A percentile compares a stretch with the other conserved stretches of the same genome.
Conservation (phyloP, 139 green algal genomes). For the Micromonas pusilla region DNA sequence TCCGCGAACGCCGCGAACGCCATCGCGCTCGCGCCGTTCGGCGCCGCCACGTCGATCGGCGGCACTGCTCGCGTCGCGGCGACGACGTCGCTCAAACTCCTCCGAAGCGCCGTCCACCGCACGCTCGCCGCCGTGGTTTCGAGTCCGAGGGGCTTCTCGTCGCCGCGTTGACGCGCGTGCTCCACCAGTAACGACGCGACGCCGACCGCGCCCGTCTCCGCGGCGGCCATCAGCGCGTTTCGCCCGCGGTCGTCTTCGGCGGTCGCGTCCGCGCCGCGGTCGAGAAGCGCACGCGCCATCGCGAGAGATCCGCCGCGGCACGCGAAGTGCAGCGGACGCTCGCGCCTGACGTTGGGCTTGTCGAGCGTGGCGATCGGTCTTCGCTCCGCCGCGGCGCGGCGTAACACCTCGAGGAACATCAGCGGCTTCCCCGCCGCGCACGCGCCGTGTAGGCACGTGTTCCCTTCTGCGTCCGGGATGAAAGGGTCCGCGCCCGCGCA, state of each 20-base stretch:
- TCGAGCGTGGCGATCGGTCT: neutral
- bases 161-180: neutral
- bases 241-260: neutral
- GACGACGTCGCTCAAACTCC: too few relatives aligned
- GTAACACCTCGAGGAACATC: neutral
- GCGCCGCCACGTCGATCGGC: too few relatives aligned
- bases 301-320: neutral
- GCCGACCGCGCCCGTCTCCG: neutral
- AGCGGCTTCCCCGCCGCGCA: neutral
- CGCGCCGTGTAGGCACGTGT: neutral
- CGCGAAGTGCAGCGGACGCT: constrained; percentile 7
- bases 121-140: neutral
- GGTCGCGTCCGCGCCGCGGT: constrained; percentile 8
- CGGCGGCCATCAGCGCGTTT: neutral
- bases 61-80: too few relatives aligned
- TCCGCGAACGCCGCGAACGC: too few relatives aligned
- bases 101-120: neutral
- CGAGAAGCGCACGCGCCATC: neutral
- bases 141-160: neutral
- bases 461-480: neutral
- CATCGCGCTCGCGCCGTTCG: too few relatives aligned
- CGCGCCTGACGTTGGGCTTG: neutral
- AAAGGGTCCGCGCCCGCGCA: neutral
- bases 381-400: too few relatives aligned
- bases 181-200: neutral